Percentiles rank a stretch among this genome's conserved stretches.
Conservation (phyloP, 192 early-diverging fungal species). For the Coemansia sp. region DNA sequence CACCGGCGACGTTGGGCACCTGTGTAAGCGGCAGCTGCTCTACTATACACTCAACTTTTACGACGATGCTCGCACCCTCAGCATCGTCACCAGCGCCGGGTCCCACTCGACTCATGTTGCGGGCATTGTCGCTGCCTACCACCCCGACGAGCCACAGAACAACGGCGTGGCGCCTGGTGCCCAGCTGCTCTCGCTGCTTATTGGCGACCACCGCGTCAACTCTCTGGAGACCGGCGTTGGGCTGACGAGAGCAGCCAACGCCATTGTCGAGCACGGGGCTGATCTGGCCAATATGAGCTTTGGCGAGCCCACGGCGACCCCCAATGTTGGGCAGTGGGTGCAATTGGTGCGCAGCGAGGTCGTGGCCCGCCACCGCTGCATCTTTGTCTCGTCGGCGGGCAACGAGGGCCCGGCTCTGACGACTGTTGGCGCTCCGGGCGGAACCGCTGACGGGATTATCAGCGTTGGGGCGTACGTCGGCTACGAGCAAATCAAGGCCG, state of each 20-base stretch:
- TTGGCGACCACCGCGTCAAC: conserved; percentile 78
- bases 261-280: conserved; percentile 63
- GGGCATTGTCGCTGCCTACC: conserved; percentile 85
- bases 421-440: conserved; percentile 82
- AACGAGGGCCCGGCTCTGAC: conserved; percentile 90
- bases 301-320: conserved; percentile 74
- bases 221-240: conserved; percentile 83
- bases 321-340: conserved; percentile 78
- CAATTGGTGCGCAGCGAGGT: conserved; percentile 78
- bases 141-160: conserved; percentile 76
- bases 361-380: conserved; percentile 74
- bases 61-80: conserved; percentile 71
- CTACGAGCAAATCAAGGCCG: conserved; percentile 78
- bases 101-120: conserved; percentile 94
- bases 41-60: conserved; percentile 94
- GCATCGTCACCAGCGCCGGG: conserved; percentile 82
- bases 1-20: conserved; percentile 69
- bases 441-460: conserved; percentile 70
- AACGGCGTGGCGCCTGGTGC: conserved; percentile 96
- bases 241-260: conserved; percentile 77
- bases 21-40: conserved; percentile 75
- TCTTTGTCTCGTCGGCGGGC: conserved; percentile 87
- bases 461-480: conserved; percentile 91
- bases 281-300: conserved; percentile 87
- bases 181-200: conserved; percentile 89